A percentile compares a stretch with the other conserved stretches of the same genome.
These are phyloP conservation scores for Parafenestella ontariensis DNA, from an alignment of 2,329 filamentous ascomycete genomes.

Conservation along the genomic window DNA sequence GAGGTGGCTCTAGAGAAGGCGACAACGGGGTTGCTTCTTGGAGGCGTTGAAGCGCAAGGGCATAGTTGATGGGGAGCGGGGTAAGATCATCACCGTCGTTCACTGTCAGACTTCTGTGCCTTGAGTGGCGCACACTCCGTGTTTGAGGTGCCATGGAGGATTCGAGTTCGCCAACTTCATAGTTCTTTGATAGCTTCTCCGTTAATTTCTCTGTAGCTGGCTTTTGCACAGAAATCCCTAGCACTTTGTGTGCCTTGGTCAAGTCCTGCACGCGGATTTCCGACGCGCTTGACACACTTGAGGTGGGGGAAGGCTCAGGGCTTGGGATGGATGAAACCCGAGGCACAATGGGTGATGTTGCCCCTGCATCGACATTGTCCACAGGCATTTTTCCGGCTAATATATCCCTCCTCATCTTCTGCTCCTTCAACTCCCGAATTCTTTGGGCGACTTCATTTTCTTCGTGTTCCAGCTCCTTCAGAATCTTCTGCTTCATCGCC, in stretches of 20 bases:
- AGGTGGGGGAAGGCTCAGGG: constrained; percentile 40
- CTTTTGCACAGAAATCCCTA: constrained; percentile 45
- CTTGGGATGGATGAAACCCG: constrained; percentile 43
- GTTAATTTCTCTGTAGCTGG: constrained; percentile 23
- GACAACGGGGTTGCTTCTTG: constrained; percentile 27
- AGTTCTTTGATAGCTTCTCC: constrained; percentile 5
- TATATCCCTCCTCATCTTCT: constrained; percentile 62
- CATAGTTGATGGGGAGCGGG: constrained; percentile 51
- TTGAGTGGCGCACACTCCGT: constrained; percentile 30
- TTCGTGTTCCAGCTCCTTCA: constrained; percentile 48
- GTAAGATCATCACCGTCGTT: constrained; percentile 44
- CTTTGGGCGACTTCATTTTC: constrained; percentile 65
- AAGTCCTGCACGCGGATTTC: constrained; percentile 39
- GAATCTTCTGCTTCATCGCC: constrained; percentile 34
- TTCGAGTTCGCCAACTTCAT: constrained; percentile 9
- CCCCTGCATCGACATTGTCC: constrained; percentile 48
- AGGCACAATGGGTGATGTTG: constrained; percentile 42
- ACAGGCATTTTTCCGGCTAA: constrained; percentile 43
- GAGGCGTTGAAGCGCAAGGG: constrained; percentile 45
- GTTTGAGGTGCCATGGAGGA: constrained; percentile 21
- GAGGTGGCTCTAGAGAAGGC: constrained; percentile 14
- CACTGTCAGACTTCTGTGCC: constrained; percentile 41
- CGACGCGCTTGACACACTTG: constrained; percentile 41
- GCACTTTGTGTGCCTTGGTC: constrained; percentile 52
- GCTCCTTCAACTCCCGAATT: constrained; percentile 65